These are phyloP conservation scores for Jackrogersella minutella DNA, from an alignment of 495 filamentous ascomycete species.

Conservation along the genomic window DNA sequence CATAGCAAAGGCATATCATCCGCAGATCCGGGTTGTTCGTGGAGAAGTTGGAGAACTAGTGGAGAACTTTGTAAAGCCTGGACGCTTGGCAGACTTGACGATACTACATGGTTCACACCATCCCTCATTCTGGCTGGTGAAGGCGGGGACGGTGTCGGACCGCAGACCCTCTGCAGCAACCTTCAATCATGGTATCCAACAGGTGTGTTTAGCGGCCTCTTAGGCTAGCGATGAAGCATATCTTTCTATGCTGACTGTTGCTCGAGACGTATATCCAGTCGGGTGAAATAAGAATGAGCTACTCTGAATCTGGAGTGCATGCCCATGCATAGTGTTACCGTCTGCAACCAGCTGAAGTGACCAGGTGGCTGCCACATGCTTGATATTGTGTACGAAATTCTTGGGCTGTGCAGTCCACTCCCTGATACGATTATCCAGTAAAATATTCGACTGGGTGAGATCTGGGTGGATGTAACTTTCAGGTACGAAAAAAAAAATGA, in stretches of 20 bases:
- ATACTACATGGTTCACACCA: slow-evolving; percentile 44
- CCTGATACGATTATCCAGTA: slow-evolving; percentile 19
- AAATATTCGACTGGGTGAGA: slow-evolving; percentile 26
- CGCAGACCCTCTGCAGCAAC: slow-evolving; percentile 45
- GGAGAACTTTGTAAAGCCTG: slow-evolving; percentile 37
- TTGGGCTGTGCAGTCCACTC: slow-evolving; percentile 22
- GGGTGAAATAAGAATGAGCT: slow-evolving; percentile 39
- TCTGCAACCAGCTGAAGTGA: slow-evolving; percentile 8
- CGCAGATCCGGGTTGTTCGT: slow-evolving; percentile 57
- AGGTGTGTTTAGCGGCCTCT: slow-evolving; percentile 20
- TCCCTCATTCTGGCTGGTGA: slow-evolving; percentile 27
- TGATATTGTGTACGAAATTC: slow-evolving; percentile 29
- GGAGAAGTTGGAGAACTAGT: slow-evolving; percentile 43
- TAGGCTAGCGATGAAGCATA: slow-evolving; percentile 10
- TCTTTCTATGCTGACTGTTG: slow-evolving; percentile 24
- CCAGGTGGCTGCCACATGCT: slow-evolving; percentile 40
- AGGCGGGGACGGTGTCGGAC: slow-evolving; percentile 43
- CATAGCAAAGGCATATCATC: slow-evolving; percentile 47
- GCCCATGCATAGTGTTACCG: slow-evolving; percentile 16
- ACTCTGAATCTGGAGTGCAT: slow-evolving; percentile 35
- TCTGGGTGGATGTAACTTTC: slow-evolving; percentile 35
- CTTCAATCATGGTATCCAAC: slow-evolving; percentile 26
- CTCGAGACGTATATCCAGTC: slow-evolving; percentile 23
- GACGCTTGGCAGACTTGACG: slow-evolving; percentile 44
- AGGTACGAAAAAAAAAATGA: slow-evolving; percentile 28